Conservation (phyloP, 2,329 filamentous ascomycete species). For the Onygenales sp. region DNA sequence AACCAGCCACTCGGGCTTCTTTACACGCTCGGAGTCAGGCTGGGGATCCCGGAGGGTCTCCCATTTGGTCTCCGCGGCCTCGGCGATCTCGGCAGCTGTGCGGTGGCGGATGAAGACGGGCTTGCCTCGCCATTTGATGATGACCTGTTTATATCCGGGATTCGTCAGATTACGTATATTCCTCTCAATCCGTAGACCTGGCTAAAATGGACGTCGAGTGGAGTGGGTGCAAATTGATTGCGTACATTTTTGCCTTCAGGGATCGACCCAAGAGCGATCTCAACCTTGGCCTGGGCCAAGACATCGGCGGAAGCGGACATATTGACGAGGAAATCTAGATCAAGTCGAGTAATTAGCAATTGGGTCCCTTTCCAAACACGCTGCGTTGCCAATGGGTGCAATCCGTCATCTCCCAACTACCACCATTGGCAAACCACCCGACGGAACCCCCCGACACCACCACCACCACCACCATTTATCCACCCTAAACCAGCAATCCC, state of each 20-base stretch:
- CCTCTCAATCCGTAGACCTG: too few species aligned
- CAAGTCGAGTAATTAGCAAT: conserved; percentile 14
- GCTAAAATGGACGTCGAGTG: neutral
- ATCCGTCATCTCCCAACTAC: neutral
- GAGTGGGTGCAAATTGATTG: conserved; percentile 14
- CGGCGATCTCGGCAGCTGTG: conserved; percentile 82
- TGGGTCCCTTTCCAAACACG: conserved; percentile 14
- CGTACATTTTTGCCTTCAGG: conserved; percentile 98
- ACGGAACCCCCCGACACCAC: conserved; percentile 1
- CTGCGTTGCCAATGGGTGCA: neutral
- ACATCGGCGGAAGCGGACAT: conserved; percentile 99
- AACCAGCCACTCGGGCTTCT: conserved; percentile 97
- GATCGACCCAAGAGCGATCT: conserved; percentile 84
- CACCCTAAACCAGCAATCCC: neutral
- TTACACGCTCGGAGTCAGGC: conserved; percentile 80
- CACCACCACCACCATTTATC: neutral
- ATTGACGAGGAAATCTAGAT: conserved; percentile 94
- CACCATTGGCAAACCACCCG: neutral
- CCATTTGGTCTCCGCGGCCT: conserved; percentile 83
- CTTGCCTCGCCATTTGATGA: conserved; percentile 99
- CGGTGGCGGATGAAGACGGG: conserved; percentile 99
- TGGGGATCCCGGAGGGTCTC: conserved; percentile 82
- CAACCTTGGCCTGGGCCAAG: conserved; percentile 98
- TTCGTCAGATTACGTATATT: too few species aligned
- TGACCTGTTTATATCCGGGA: conserved; percentile 50